Conservation (phyloP, 78 protist species). For the Trichosphaerium sp. region DNA sequence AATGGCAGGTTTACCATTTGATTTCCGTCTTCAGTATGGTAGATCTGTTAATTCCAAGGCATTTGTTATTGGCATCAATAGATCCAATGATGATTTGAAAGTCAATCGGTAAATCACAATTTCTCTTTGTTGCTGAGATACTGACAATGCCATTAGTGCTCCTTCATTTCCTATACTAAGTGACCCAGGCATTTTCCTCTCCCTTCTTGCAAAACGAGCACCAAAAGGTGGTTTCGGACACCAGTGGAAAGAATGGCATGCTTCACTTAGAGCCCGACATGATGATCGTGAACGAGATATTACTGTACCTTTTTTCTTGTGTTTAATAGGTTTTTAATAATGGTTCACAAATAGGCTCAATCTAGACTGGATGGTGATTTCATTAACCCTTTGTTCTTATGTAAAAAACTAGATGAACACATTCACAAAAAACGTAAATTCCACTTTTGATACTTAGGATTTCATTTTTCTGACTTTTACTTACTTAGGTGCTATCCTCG, state of each 20-base stretch:
- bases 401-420: not conserved
- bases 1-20: constrained; percentile 46
- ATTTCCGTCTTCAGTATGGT: constrained; percentile 70
- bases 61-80: constrained; percentile 28
- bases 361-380: too few relatives aligned
- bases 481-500: too few relatives aligned
- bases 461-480: too few relatives aligned
- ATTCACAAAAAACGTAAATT: not conserved
- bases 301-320: too few relatives aligned
- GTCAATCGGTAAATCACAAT: too few relatives aligned
- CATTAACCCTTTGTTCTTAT: not conserved
- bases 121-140: not conserved
- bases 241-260: constrained; percentile 6
- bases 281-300: constrained; percentile 9
- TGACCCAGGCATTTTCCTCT: constrained; percentile 49
- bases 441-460: too few relatives aligned
- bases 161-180: constrained; percentile 24
- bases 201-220: not conserved
- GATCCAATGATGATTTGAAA: constrained; percentile 23
- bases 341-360: too few relatives aligned
- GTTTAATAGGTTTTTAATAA: too few relatives aligned
- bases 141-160: not conserved
- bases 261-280: constrained; percentile 2
- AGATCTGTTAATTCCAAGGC: constrained; percentile 23
- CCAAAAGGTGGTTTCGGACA: not conserved